Evolutionary conservation across 208 protist genomes (phyloP).

Genomic region (Phytomonas francai): DNA sequence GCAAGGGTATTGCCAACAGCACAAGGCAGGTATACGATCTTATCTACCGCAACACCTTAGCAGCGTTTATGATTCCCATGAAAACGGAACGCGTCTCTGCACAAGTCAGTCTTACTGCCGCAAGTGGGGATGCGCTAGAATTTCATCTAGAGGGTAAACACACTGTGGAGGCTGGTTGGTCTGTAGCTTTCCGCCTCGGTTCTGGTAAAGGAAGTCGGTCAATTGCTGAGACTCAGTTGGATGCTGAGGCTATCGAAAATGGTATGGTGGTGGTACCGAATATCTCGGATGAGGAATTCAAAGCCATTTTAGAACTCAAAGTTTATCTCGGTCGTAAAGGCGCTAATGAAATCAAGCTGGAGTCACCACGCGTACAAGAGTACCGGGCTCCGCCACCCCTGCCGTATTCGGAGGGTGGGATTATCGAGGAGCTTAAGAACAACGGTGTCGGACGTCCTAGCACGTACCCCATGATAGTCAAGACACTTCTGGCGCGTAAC

Average conservation of each 20-base stretch:
- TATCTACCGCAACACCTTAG: constrained; percentile 69
- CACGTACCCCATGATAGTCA: constrained; percentile 89
- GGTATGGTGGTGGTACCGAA: constrained; percentile 44
- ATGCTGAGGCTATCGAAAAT: constrained; percentile 45
- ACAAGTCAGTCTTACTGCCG: constrained; percentile 33
- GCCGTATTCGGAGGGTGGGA: constrained; percentile 69
- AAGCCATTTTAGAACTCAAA: constrained; percentile 43
- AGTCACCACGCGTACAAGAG: constrained; percentile 36
- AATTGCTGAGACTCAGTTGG: constrained; percentile 26
- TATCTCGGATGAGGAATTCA: constrained; percentile 78
- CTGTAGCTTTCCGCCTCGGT: constrained; percentile 47
- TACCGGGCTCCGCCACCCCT: constrained; percentile 52
- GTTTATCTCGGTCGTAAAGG: constrained; percentile 1
- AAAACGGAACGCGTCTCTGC: constrained; percentile 50
- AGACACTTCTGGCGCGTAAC: constrained; percentile 74
- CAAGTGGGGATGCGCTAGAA: constrained; percentile 35
- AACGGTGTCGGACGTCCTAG: constrained; percentile 84
- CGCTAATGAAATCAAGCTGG: constrained; percentile 20
- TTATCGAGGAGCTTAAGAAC: constrained; percentile 85
- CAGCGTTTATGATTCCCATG: constrained; percentile 81
- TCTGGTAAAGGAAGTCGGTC: constrained; percentile 11
- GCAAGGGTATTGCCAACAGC: constrained; percentile 24
- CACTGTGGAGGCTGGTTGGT: constrained; percentile 65
- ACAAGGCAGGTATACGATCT: constrained; percentile 80
- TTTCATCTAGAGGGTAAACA: constrained; percentile 73